Percentiles rank a stretch among this genome's conserved stretches.
These are phyloP conservation scores for Alternaria sp. DNA, from an alignment of 2,329 filamentous ascomycete genomes.

Conservation along the genomic window DNA sequence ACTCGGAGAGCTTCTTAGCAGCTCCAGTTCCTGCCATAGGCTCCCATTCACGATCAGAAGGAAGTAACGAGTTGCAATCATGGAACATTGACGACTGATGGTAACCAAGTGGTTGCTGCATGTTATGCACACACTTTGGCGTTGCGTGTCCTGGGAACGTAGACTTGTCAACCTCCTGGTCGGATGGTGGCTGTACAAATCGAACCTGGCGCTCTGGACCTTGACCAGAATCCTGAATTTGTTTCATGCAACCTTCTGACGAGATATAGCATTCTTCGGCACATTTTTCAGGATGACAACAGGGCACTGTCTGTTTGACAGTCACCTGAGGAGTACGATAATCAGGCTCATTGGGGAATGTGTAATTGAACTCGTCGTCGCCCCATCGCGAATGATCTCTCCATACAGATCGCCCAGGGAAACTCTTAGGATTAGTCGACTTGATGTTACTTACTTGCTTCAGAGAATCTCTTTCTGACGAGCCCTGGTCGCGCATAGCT, in stretches of 20 bases:
- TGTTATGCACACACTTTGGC: not conserved
- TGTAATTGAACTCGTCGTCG: not conserved
- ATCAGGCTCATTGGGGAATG: not conserved
- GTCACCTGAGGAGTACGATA: not conserved
- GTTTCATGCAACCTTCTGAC: not conserved
- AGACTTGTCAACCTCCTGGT: not conserved
- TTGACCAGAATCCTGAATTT: not conserved
- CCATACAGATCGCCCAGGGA: not conserved
- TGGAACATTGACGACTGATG: not conserved
- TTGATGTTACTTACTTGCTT: not conserved
- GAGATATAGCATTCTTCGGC: not conserved
- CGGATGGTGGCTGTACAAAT: not conserved
- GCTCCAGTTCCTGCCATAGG: not conserved
- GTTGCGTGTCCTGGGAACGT: not conserved
- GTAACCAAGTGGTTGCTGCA: not conserved
- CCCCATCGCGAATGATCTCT: not conserved
- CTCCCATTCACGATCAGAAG: not conserved
- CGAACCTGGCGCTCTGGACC: not conserved
- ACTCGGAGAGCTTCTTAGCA: not conserved
- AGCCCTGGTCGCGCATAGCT: not conserved
- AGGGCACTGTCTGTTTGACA: not conserved
- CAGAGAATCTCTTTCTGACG: not conserved
- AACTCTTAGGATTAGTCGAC: not conserved
- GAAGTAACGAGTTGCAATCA: not conserved
- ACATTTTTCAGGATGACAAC: not conserved